phyloP scores from a whole-genome alignment of 768 basidiomycete species.

The Hericium erinaceus region DNA sequence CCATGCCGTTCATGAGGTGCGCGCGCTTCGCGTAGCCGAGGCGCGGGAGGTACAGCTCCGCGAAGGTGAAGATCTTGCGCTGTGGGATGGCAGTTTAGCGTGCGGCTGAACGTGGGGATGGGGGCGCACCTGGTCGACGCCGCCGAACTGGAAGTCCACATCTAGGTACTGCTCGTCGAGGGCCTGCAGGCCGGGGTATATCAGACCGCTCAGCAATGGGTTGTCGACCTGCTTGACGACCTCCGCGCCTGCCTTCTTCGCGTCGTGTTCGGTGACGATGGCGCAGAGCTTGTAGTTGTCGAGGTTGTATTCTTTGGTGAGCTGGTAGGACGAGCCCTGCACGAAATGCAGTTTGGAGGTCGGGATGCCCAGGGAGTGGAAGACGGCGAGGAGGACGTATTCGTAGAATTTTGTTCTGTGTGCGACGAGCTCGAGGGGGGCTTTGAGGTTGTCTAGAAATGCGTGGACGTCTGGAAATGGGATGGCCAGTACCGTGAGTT shows the following conservation, averaged over 20 bases:
- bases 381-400: conserved; percentile 69
- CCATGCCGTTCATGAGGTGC: conserved; percentile 98
- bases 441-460: conserved; percentile 96
- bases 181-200: conserved; percentile 95
- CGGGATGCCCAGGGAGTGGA: conserved; percentile 86
- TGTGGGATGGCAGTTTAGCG: conserved; percentile 21
- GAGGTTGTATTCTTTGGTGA: conserved; percentile 84
- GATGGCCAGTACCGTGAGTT: neutral
- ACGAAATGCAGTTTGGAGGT: conserved; percentile 77
- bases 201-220: conserved; percentile 79
- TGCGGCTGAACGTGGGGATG: neutral
- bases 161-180: conserved; percentile 95
- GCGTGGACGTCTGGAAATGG: conserved; percentile 73
- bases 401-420: conserved; percentile 90
- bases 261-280: conserved; percentile 91
- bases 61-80: conserved; percentile 98
- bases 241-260: conserved; percentile 97
- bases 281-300: conserved; percentile 91
- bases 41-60: conserved; percentile 88
- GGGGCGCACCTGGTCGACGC: conserved; percentile 79
- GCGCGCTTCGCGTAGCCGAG: conserved; percentile 92
- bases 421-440: conserved; percentile 83
- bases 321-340: conserved; percentile 87
- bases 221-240: conserved; percentile 97
- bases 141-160: conserved; percentile 96